These are phyloP conservation scores for Talaromyces sp. DNA, from an alignment of 2,329 filamentous ascomycete genomes.

Conservation along the genomic window DNA sequence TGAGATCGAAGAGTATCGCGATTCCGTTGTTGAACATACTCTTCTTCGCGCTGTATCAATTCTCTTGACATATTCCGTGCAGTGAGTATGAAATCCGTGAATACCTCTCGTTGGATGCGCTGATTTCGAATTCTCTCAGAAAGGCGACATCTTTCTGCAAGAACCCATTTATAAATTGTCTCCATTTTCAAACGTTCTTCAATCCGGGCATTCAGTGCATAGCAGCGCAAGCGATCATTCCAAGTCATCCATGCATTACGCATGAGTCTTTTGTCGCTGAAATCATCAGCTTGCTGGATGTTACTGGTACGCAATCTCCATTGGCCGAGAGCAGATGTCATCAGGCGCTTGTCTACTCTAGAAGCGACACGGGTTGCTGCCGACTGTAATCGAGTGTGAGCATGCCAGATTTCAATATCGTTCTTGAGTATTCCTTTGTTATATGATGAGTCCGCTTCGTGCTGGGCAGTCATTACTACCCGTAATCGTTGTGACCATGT, in stretches of 20 bases:
- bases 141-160: conserved; percentile 43
- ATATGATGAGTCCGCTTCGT: conserved; percentile 25
- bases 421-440: conserved; percentile 30
- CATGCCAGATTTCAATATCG: conserved; percentile 37
- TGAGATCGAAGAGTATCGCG: conserved; percentile 29
- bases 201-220: conserved; percentile 48
- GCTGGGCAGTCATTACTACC: conserved; percentile 21
- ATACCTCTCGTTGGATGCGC: conserved; percentile 32
- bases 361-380: conserved; percentile 37
- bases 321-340: conserved; percentile 41
- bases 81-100: conserved; percentile 36
- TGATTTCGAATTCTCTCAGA: conserved; percentile 36
- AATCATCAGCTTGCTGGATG: conserved; percentile 43
- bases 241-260: conserved; percentile 56
- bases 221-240: conserved; percentile 56
- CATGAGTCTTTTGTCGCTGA: conserved; percentile 49
- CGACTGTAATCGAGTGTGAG: conserved; percentile 38
- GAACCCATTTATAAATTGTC: conserved; percentile 56
- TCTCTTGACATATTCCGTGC: conserved; percentile 31
- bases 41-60: conserved; percentile 31
- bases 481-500: conserved; percentile 29
- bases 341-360: conserved; percentile 41
- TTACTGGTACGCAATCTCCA: conserved; percentile 47
- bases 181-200: conserved; percentile 53
- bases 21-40: conserved; percentile 27